A percentile compares a stretch with the other conserved stretches of the same genome.
These are phyloP conservation scores for Hordeum pubiflorum DNA, from an alignment of 202 grass and related monocot species.

Conservation along the genomic window DNA sequence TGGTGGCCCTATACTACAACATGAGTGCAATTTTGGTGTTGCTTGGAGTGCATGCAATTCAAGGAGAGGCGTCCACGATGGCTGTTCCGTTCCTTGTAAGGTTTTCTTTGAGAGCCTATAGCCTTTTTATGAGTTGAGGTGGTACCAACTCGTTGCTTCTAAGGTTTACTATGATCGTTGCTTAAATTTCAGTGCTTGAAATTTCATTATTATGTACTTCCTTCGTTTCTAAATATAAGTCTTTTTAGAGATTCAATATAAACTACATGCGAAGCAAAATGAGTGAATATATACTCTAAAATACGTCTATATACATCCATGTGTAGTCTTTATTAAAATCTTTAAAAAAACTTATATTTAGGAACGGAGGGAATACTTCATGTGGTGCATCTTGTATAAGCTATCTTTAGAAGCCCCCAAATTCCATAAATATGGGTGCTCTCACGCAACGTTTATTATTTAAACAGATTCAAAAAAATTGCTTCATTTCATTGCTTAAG, in stretches of 20 bases:
- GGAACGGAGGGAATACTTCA: background rate
- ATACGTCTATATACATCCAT: too few relatives aligned
- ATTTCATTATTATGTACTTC: background rate
- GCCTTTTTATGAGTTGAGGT: background rate
- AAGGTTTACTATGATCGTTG: slow-evolving; percentile 37
- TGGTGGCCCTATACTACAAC: too few relatives aligned
- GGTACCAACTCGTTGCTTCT: slow-evolving; percentile 47
- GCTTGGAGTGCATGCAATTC: slow-evolving; percentile 55
- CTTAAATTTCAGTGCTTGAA: background rate
- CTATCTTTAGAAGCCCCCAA: background rate
- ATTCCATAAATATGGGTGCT: background rate
- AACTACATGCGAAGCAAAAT: too few relatives aligned
- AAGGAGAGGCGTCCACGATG: slow-evolving; percentile 13
- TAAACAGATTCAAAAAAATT: too few relatives aligned
- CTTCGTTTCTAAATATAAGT: too few relatives aligned
- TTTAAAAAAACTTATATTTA: too few relatives aligned
- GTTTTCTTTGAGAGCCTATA: slow-evolving; percentile 17
- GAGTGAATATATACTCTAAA: too few relatives aligned
- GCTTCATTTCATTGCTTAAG: too few relatives aligned
- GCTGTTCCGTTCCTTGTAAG: slow-evolving; percentile 28
- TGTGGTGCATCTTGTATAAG: background rate
- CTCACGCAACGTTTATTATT: background rate
- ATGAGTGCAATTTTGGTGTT: slow-evolving; percentile 21
- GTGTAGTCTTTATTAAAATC: too few relatives aligned
- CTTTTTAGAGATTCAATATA: too few relatives aligned